Evolutionary conservation across 148 eudicot genomes (phyloP).

Genomic region (Amaranthus hypochondriacus): DNA sequence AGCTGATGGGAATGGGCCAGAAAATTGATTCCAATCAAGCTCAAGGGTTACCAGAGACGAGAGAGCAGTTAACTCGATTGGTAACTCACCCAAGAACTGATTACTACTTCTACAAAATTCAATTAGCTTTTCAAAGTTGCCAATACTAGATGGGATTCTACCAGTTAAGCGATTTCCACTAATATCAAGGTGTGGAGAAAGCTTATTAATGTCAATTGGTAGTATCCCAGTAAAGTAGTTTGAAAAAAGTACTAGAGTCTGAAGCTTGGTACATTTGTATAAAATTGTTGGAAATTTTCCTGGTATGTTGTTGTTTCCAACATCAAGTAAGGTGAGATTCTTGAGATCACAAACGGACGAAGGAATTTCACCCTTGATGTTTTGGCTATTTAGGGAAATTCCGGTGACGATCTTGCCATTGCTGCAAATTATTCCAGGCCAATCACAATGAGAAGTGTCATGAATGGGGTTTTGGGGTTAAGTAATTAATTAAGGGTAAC

Average conservation of each 20-base stretch:
- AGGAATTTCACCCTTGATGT: conserved; percentile 36
- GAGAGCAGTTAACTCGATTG: neutral
- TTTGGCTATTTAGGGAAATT: conserved; percentile 8
- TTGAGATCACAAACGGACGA: conserved; percentile 44
- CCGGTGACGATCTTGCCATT: conserved; percentile 34
- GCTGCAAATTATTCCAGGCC: conserved; percentile 53
- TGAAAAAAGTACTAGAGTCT: conserved; percentile 36
- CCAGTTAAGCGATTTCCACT: conserved; percentile 57
- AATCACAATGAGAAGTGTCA: conserved; percentile 43
- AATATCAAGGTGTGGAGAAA: conserved; percentile 42
- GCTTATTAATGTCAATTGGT: conserved; percentile 46
- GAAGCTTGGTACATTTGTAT: conserved; percentile 42
- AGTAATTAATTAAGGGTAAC: no score
- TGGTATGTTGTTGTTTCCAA: conserved; percentile 37
- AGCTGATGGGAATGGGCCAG: conserved; percentile 49
- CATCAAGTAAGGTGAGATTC: conserved; percentile 38
- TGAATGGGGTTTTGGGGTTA: no score
- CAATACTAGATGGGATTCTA: conserved; percentile 44
- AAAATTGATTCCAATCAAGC: conserved; percentile 31
- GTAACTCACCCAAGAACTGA: conserved; percentile 28
- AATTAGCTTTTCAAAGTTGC: neutral
- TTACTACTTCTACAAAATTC: neutral
- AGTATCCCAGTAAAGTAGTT: conserved; percentile 51
- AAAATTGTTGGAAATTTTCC: conserved; percentile 48
- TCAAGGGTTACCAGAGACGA: no score